These are phyloP conservation scores for Syzygium malaccense DNA, from an alignment of 441 rosid genomes.

Conservation along the genomic window DNA sequence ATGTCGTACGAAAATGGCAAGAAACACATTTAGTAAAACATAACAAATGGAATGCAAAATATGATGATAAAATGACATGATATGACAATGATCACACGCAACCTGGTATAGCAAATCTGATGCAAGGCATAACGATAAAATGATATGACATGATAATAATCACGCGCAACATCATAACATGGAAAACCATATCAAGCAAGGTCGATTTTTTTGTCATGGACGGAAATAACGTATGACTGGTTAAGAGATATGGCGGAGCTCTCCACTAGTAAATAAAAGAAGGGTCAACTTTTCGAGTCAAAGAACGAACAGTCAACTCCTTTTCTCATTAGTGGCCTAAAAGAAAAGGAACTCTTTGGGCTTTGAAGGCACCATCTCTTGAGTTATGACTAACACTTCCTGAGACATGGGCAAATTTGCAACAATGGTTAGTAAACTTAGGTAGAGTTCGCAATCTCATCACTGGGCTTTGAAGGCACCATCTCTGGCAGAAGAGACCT, in stretches of 20 bases:
- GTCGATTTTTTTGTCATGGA: neutral
- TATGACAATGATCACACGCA: neutral
- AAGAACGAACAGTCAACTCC: too few relatives aligned
- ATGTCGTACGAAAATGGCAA: neutral
- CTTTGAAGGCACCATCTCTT: too few relatives aligned
- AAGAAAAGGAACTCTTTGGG: too few relatives aligned
- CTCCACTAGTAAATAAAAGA: too few relatives aligned
- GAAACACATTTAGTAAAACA: neutral
- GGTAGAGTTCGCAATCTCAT: too few relatives aligned
- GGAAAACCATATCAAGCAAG: neutral
- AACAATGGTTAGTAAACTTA: too few relatives aligned
- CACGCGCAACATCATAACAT: neutral
- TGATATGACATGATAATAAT: neutral
- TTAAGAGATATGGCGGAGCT: neutral
- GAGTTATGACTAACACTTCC: too few relatives aligned
- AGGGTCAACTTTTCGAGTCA: too few relatives aligned
- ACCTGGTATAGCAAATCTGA: neutral
- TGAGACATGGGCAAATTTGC: neutral
- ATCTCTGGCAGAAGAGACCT: too few relatives aligned
- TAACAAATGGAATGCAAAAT: rapidly evolving
- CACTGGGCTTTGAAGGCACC: too few relatives aligned
- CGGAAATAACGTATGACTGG: neutral
- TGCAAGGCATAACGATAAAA: neutral
- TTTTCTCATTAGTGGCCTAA: too few relatives aligned
- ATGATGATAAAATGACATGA: neutral